A percentile compares a stretch with the other conserved stretches of the same genome.
These are phyloP conservation scores for Zanthoxylum bungeanum DNA, from an alignment of 345 rosid species.

Conservation along the genomic window DNA sequence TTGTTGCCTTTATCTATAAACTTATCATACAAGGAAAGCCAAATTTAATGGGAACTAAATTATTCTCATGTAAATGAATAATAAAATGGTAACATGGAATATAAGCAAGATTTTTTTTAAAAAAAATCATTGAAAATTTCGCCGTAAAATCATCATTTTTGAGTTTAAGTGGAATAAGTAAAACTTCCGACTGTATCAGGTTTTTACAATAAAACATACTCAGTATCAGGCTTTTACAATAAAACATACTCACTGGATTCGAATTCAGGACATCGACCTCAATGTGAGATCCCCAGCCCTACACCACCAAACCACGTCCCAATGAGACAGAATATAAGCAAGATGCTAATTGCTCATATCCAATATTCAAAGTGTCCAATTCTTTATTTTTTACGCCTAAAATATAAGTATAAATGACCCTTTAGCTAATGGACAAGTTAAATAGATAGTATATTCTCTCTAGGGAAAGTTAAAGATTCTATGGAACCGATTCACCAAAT, in stretches of 20 bases:
- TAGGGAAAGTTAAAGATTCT: neutral
- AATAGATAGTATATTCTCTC: slow-evolving; percentile 11
- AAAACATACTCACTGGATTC: too few relatives aligned
- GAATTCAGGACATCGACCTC: too few relatives aligned
- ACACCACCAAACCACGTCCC: too few relatives aligned
- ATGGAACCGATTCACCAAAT: neutral
- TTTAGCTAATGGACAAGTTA: neutral
- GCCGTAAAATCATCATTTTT: too few relatives aligned
- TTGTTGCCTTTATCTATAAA: neutral
- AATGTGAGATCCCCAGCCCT: too few relatives aligned
- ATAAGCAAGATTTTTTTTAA: neutral
- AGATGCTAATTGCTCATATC: neutral
- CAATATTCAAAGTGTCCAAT: neutral
- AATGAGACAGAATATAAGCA: neutral
- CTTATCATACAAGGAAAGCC: neutral
- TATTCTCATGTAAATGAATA: neutral
- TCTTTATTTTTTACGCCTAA: neutral
- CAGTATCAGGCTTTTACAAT: too few relatives aligned
- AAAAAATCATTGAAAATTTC: too few relatives aligned
- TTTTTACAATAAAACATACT: too few relatives aligned
- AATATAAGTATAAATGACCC: neutral
- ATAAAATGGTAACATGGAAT: neutral
- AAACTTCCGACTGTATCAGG: too few relatives aligned
- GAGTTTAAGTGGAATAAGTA: too few relatives aligned
- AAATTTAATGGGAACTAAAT: neutral